phyloP scores from a whole-genome alignment of 2,329 filamentous ascomycete species.

The Drechslerella stenobrocha region DNA sequence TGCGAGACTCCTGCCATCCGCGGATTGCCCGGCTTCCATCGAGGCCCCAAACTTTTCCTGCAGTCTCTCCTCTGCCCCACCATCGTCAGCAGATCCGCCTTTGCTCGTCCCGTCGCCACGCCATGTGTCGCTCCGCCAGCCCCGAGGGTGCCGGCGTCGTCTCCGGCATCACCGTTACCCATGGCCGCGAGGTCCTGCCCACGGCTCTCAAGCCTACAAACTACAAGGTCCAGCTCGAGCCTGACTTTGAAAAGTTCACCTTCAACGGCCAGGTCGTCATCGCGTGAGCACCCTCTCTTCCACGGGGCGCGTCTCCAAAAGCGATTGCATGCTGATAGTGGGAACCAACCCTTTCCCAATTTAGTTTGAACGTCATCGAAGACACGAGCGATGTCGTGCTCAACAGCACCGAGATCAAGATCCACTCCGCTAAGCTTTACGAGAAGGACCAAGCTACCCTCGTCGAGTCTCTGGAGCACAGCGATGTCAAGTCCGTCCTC shows the following conservation, averaged over 20 bases:
- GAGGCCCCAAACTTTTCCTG: too few species aligned
- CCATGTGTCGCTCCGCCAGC: slow-evolving; percentile 66
- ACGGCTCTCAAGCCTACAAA: slow-evolving; percentile 89
- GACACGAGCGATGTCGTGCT: slow-evolving; percentile 83
- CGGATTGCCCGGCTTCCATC: too few species aligned
- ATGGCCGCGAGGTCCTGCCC: slow-evolving; percentile 80
- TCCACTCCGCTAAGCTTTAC: slow-evolving; percentile 72
- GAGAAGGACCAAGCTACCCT: slow-evolving; percentile 57
- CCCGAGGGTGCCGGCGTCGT: slow-evolving; percentile 61
- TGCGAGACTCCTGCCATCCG: too few species aligned
- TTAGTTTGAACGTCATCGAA: slow-evolving; percentile 62
- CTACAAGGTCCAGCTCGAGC: slow-evolving; percentile 89
- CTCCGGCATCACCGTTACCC: slow-evolving; percentile 64
- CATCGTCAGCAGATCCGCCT: slow-evolving; percentile 57
- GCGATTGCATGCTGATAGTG: slow-evolving; percentile 44
- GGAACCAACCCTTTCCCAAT: slow-evolving; percentile 62
- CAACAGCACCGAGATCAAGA: slow-evolving; percentile 83
- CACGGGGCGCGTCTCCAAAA: not conserved
- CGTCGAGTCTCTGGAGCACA: slow-evolving; percentile 58
- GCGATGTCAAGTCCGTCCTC: slow-evolving; percentile 48
- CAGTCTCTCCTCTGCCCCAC: too few species aligned
- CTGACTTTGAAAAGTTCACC: slow-evolving; percentile 82
- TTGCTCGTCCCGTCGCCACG: slow-evolving; percentile 73
- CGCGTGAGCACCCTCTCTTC: slow-evolving; percentile 61
- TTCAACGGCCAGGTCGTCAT: slow-evolving; percentile 84